Percentiles rank a stretch among this genome's conserved stretches.
phyloP scores from a whole-genome alignment of 106 monocot genomes.

The Dendrobium huoshanense region DNA sequence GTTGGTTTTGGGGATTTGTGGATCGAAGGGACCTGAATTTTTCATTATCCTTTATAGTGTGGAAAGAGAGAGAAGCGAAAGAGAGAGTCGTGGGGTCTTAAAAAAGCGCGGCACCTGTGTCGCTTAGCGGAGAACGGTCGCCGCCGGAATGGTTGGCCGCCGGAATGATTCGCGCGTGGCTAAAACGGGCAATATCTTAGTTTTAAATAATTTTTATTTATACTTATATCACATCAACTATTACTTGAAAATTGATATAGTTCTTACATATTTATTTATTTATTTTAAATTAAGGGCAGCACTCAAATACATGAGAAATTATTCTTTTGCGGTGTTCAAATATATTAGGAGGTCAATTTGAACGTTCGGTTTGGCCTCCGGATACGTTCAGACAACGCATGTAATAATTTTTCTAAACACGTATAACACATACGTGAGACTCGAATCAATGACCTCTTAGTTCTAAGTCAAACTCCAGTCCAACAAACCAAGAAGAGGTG shows the following conservation, averaged over 20 bases:
- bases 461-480: too few relatives aligned
- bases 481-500: too few relatives aligned
- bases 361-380: too few relatives aligned
- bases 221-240: background rate
- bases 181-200: background rate
- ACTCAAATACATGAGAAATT: too few relatives aligned
- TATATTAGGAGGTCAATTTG: too few relatives aligned
- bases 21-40: background rate
- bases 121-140: background rate
- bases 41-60: background rate
- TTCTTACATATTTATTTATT: background rate
- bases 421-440: too few relatives aligned
- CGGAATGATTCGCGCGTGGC: background rate
- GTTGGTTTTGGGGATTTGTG: conserved; percentile 3
- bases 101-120: background rate
- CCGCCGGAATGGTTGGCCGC: background rate
- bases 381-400: too few relatives aligned
- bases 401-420: too few relatives aligned
- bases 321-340: too few relatives aligned
- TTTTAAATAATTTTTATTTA: background rate
- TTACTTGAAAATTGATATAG: background rate
- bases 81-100: background rate
- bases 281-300: background rate
- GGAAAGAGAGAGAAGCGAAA: background rate
- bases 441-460: too few relatives aligned